Evolutionary conservation across 768 basidiomycete species (phyloP).

Genomic region (Zangia roseola): DNA sequence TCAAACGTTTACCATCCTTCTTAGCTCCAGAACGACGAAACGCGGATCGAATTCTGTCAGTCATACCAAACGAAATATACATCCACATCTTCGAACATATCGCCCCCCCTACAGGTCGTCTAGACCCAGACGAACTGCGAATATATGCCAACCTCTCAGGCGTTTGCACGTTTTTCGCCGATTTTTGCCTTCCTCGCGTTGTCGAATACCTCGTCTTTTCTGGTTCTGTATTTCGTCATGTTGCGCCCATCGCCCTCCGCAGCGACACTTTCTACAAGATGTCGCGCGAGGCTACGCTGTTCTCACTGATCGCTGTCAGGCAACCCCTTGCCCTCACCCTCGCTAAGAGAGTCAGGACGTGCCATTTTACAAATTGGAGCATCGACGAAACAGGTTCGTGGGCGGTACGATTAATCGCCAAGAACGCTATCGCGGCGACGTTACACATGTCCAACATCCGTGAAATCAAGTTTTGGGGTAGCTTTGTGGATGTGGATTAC

Average conservation of each 20-base stretch:
- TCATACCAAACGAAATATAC: conserved; percentile 47
- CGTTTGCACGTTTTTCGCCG: conserved; percentile 45
- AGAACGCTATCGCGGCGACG: conserved; percentile 5
- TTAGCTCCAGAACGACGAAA: conserved; percentile 28
- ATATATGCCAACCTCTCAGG: conserved; percentile 31
- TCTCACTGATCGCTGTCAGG: conserved; percentile 25
- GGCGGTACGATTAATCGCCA: not conserved
- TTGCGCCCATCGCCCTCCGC: not conserved
- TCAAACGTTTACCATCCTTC: not conserved
- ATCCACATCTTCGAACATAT: conserved; percentile 40
- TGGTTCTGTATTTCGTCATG: conserved; percentile 18
- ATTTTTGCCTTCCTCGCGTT: conserved; percentile 38
- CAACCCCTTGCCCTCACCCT: conserved; percentile 30
- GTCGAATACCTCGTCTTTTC: conserved; percentile 33
- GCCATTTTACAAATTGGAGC: conserved; percentile 9
- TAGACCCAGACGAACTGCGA: conserved; percentile 6
- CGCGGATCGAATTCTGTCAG: conserved; percentile 13
- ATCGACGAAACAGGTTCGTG: not conserved
- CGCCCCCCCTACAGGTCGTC: conserved; percentile 15
- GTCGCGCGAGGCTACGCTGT: conserved; percentile 18
- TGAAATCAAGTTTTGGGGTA: conserved; percentile 7
- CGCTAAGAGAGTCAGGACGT: conserved; percentile 29
- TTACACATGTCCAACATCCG: conserved; percentile 19
- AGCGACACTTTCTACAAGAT: not conserved
- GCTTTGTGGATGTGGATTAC: conserved; percentile 10